Evolutionary conservation across 192 early-diverging fungal genomes (phyloP), one percentile per base, ranked within the genome.

Genomic region (Chytriomyces confervae): DNA sequence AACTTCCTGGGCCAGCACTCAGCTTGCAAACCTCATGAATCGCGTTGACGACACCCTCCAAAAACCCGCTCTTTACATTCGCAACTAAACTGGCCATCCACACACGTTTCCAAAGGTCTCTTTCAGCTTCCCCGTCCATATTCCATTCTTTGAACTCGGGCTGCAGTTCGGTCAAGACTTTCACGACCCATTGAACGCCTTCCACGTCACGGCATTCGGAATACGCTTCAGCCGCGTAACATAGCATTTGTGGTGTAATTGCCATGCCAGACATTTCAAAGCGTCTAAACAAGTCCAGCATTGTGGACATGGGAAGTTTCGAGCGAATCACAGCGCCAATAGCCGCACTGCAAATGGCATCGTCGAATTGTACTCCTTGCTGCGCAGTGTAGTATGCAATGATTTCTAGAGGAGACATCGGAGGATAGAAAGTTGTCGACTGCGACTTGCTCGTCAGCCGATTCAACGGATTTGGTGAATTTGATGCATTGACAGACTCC

Each of bases 201-300:
- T 72, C 69, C 5, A 72, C 20, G n/a, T 72, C 24, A 8, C 69
- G 47, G 7, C 13, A 13, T 9, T 18, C n/a, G 20, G 50, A 20
- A 53, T 57, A 72, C 50, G 69, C 69, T 72, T 72, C 69, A 60
- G 51, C 69, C 10, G 27, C 57, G 57, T 36, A 36, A 36, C 20
- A 20, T 20, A 72, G n/a, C 9, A 72, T 16, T 9, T 13, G 16
- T 18, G 69, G 51, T 9, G n/a, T 45, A 16, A 72, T 16, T 45
- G 9, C 27, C 57, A 61, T 61, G 13, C 69, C 69, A 13, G 11
- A 57, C 10, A 23, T 13, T 13, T 60, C 51, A 53, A 72, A 61
- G 9, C 44, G 29, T 27, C 27, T 20, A 6, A 72, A 10, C 3
- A 72, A 4, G 9, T 72, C 51, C 5, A 44, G 44, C 16, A 72